phyloP scores from a whole-genome alignment of 352 stramenopile species.

The Phytophthora aleatoria region DNA sequence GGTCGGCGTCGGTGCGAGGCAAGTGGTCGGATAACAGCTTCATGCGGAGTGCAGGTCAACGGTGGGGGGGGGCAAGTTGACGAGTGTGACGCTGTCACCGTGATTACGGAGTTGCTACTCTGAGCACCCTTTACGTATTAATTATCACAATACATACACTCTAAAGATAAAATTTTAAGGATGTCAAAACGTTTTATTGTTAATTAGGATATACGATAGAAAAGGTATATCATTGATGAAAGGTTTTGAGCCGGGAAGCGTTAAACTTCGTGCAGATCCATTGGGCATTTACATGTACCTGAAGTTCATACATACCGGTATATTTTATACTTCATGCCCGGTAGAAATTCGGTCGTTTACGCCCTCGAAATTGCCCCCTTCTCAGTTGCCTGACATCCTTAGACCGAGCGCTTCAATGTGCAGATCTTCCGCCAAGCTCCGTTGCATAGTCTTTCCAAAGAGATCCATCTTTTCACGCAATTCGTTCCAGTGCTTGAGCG shows the following conservation, averaged over 20 bases:
- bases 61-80: constrained; percentile 3
- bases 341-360: too few species aligned
- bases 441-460: constrained; percentile 33
- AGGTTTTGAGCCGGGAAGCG: constrained; percentile 5
- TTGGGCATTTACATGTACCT: neutral
- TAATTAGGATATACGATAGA: neutral
- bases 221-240: neutral
- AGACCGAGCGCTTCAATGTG: constrained; percentile 12
- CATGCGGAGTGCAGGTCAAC: neutral
- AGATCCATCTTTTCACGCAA: constrained; percentile 36
- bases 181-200: too few species aligned
- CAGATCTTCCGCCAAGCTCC: constrained; percentile 30
- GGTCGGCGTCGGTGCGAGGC: constrained; percentile 9
- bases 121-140: neutral
- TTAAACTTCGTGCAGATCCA: neutral
- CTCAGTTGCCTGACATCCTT: constrained; percentile 6
- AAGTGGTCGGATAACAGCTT: neutral
- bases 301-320: too few species aligned
- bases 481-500: constrained; percentile 27
- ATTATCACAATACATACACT: neutral
- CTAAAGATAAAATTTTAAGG: neutral
- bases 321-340: too few species aligned
- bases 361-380: neutral
- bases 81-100: constrained; percentile 1
- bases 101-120: constrained; percentile 4